Evolutionary conservation across 2,329 filamentous ascomycete species (phyloP).

Genomic region (Teratosphaeriaceae sp.): DNA sequence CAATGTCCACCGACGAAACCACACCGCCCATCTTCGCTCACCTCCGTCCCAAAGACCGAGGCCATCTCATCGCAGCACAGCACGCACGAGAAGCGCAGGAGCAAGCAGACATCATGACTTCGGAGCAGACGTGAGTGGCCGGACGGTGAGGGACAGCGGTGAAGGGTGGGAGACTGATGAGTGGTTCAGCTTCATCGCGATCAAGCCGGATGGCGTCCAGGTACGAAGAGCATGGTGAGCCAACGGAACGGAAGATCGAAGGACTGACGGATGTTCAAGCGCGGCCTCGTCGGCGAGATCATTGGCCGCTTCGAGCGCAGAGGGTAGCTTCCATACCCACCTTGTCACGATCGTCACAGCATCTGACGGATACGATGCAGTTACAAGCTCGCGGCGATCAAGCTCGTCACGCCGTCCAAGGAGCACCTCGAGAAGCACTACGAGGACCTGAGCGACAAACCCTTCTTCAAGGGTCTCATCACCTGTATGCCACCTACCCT

Average conservation of each 20-base stretch:
- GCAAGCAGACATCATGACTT: conserved; percentile 45
- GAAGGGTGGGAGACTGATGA: conserved; percentile 10
- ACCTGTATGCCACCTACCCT: conserved; percentile 57
- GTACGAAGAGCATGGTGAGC: too few species aligned
- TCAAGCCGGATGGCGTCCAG: conserved; percentile 99
- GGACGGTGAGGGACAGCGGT: neutral
- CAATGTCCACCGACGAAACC: conserved; percentile 8
- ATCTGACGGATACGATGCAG: conserved; percentile 39
- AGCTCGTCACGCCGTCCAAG: conserved; percentile 82
- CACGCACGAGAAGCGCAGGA: conserved; percentile 22
- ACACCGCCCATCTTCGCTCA: conserved; percentile 40
- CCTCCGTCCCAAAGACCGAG: conserved; percentile 43
- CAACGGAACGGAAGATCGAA: neutral
- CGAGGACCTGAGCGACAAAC: conserved; percentile 82
- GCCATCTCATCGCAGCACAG: conserved; percentile 33
- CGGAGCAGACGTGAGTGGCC: conserved; percentile 79
- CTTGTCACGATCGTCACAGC: conserved; percentile 2
- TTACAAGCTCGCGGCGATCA: conserved; percentile 98
- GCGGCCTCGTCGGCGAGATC: conserved; percentile 96
- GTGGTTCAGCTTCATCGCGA: conserved; percentile 84
- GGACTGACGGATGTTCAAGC: conserved; percentile 54
- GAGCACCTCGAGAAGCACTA: conserved; percentile 99
- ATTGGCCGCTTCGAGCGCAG: conserved; percentile 96
- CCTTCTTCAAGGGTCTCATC: conserved; percentile 94
- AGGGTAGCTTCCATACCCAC: conserved; percentile 58